Percentiles rank a stretch among this genome's conserved stretches.
phyloP scores from a whole-genome alignment of 2,329 filamentous ascomycete species.

The Colletotrichum limetticola region DNA sequence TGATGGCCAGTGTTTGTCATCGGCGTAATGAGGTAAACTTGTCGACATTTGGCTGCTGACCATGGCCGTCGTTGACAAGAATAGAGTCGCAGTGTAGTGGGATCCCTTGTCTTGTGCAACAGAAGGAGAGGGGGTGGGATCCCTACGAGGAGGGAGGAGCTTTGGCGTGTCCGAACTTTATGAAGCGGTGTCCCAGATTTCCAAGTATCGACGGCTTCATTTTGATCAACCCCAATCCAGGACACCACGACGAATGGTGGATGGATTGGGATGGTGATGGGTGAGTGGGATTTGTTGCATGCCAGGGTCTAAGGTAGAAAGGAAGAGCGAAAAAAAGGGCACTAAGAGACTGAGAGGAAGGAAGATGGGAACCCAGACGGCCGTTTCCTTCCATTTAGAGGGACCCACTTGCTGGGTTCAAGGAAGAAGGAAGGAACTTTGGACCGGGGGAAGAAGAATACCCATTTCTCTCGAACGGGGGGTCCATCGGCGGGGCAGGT shows the following conservation, averaged over 20 bases:
- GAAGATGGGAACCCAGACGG: slow-evolving; percentile 1
- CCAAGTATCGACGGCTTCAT: background rate
- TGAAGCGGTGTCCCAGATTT: background rate
- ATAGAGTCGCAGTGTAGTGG: slow-evolving; percentile 16
- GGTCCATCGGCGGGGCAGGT: slow-evolving; percentile 8
- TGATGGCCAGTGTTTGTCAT: slow-evolving; percentile 10
- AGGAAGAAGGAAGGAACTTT: slow-evolving; percentile 1
- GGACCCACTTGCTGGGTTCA: slow-evolving; percentile 22
- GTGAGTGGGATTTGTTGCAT: background rate
- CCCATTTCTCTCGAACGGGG: background rate
- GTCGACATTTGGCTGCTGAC: slow-evolving; percentile 1
- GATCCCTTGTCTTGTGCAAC: slow-evolving; percentile 20
- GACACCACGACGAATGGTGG: background rate
- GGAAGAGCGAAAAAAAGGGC: slow-evolving; percentile 1
- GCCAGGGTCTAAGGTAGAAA: background rate
- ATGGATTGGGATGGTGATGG: background rate
- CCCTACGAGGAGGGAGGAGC: background rate
- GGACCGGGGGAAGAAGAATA: background rate
- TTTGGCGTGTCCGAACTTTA: background rate
- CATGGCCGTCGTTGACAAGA: background rate
- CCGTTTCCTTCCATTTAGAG: slow-evolving; percentile 29
- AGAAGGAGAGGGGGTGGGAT: slow-evolving; percentile 1
- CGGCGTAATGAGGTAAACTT: slow-evolving; percentile 16
- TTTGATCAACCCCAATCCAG: background rate
- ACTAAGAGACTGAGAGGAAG: background rate